Conservation (phyloP, 1,284 basidiomycete genomes). For the Apiotrichum gamsii region DNA sequence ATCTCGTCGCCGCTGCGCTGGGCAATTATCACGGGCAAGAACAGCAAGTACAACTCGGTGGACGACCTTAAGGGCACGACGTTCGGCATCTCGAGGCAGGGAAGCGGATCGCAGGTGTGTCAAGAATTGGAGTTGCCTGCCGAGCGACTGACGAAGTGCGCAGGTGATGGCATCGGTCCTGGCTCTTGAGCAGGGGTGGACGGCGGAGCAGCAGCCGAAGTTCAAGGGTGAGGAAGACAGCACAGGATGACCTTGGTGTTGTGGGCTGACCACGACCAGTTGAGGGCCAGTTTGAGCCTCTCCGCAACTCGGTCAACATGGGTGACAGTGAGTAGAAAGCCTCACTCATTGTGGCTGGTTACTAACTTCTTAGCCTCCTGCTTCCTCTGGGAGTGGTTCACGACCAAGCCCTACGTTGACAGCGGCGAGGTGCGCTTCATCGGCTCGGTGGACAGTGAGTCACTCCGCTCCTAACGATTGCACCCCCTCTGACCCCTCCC, state of each 20-base stretch:
- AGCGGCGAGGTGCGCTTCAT: slow-evolving; percentile 71
- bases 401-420: slow-evolving; percentile 87
- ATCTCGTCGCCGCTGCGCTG: slow-evolving; percentile 82
- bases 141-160: slow-evolving; percentile 32
- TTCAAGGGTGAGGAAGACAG: slow-evolving; percentile 60
- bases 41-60: slow-evolving; percentile 65
- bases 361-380: slow-evolving; percentile 28
- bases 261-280: slow-evolving; percentile 51
- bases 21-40: slow-evolving; percentile 85
- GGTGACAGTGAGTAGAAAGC: slow-evolving; percentile 49
- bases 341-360: no score
- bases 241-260: no score
- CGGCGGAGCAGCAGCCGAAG: slow-evolving; percentile 51
- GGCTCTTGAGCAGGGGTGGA: slow-evolving; percentile 79
- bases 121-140: not conserved
- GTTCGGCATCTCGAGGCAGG: slow-evolving; percentile 82
- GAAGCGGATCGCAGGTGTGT: slow-evolving; percentile 49
- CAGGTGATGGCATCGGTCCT: slow-evolving; percentile 95
- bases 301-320: slow-evolving; percentile 84
- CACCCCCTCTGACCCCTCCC: no score
- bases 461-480: no score
- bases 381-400: slow-evolving; percentile 90
- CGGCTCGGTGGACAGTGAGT: slow-evolving; percentile 45
- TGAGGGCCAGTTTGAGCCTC: slow-evolving; percentile 81
- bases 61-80: slow-evolving; percentile 71